Percentiles rank a stretch among this genome's conserved stretches.
These are phyloP conservation scores for Cladophialophora immunda DNA, from an alignment of 2,329 filamentous ascomycete genomes.

Conservation along the genomic window DNA sequence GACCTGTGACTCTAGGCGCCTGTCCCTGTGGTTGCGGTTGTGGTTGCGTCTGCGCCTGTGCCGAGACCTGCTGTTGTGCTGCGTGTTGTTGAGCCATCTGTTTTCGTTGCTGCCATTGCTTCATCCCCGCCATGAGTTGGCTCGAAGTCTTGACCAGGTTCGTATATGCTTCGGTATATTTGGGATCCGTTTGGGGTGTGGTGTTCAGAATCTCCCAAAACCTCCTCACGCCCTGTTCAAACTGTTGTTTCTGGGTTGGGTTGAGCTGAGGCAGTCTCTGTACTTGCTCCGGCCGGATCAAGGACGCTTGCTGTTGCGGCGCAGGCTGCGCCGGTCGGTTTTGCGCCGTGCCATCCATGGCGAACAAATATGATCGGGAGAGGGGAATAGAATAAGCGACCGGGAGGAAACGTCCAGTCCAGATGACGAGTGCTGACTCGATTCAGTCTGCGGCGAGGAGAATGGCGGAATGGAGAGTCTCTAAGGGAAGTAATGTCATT, in stretches of 20 bases:
- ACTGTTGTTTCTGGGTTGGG: constrained; percentile 64
- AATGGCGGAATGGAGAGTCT: background rate
- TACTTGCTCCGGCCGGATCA: constrained; percentile 63
- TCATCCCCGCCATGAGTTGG: constrained; percentile 62
- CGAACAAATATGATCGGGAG: background rate
- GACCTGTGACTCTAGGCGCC: constrained; percentile 14
- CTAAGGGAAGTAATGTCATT: background rate
- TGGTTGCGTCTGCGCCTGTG: constrained; percentile 18
- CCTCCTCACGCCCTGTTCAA: constrained; percentile 61
- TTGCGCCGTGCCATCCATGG: constrained; percentile 28
- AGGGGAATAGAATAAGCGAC: background rate
- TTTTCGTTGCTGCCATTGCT: constrained; percentile 54
- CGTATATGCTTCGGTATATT: constrained; percentile 60
- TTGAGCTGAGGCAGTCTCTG: constrained; percentile 62
- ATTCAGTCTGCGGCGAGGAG: background rate
- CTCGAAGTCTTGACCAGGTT: constrained; percentile 62
- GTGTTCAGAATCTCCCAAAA: constrained; percentile 63
- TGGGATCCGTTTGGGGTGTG: constrained; percentile 57
- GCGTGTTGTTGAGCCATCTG: constrained; percentile 41
- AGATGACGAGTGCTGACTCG: background rate
- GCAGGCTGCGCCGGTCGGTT: constrained; percentile 30
- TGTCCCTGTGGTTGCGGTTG: constrained; percentile 41
- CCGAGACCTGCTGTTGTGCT: constrained; percentile 28
- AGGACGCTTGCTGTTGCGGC: constrained; percentile 52
- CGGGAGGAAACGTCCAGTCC: background rate